Evolutionary conservation across 2,329 filamentous ascomycete species (phyloP).

Genomic region (Neospermospora avenae): DNA sequence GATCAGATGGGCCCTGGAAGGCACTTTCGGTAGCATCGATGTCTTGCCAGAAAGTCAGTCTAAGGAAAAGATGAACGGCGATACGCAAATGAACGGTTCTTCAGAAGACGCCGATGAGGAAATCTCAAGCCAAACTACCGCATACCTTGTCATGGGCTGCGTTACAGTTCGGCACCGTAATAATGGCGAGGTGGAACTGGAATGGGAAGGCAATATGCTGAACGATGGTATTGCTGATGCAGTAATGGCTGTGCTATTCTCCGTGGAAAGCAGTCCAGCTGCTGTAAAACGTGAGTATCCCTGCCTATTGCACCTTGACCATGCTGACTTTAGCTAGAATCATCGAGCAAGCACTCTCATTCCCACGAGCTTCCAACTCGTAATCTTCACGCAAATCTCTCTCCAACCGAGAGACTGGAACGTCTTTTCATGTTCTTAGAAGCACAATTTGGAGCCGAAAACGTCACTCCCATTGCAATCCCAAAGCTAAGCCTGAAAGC

Average conservation of each 20-base stretch:
- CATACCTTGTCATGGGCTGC: constrained; percentile 83
- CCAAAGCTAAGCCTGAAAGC: constrained; percentile 51
- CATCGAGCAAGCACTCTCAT: constrained; percentile 55
- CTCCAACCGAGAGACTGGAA: constrained; percentile 72
- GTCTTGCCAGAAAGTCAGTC: constrained; percentile 44
- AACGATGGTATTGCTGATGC: constrained; percentile 98
- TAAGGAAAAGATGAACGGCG: constrained; percentile 41
- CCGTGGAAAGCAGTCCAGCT: constrained; percentile 89
- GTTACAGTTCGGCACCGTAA: constrained; percentile 75
- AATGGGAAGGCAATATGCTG: constrained; percentile 97
- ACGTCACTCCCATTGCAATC: constrained; percentile 71
- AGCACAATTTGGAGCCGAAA: constrained; percentile 86
- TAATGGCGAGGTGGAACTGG: constrained; percentile 79
- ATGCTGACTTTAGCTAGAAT: constrained; percentile 43
- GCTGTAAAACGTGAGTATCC: constrained; percentile 76
- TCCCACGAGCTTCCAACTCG: constrained; percentile 48
- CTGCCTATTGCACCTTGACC: constrained; percentile 21
- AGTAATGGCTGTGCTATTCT: constrained; percentile 87
- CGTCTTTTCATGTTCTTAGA: constrained; percentile 95
- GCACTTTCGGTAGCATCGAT: constrained; percentile 87
- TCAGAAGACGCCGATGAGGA: constrained; percentile 63
- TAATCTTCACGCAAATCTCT: constrained; percentile 73
- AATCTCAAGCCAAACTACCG: constrained; percentile 49
- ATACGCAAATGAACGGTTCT: constrained; percentile 38
- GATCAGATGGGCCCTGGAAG: constrained; percentile 90